Evolutionary conservation across 2,329 filamentous ascomycete species (phyloP), one percentile per base, ranked within the genome.

Genomic region (Colletotrichum sp.): DNA sequence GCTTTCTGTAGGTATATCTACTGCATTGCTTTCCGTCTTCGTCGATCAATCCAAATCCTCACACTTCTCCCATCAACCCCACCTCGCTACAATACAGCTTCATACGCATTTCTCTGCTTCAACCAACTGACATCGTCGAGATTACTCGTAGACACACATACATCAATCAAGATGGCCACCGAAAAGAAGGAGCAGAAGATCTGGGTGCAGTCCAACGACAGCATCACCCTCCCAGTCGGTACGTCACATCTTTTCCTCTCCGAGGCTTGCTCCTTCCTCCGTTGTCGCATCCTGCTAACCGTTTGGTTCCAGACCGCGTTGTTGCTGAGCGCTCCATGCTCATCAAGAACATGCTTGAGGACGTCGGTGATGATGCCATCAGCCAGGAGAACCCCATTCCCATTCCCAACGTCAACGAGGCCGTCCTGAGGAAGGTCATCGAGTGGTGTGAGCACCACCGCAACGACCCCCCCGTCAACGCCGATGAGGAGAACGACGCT

Each of bases 381-480:
- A 87, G 83, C 67, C 83, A 88, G 68, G 81, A 84, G 26, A 93
- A 96, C 83, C 90, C 94, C 4, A 96, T 99, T 69, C 96, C 97
- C 10, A 96, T 98, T 78, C 95, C 94, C 79, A 98, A 98, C 84
- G 93, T 99, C 80, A 98, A 98, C 84, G 96, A 98, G 84, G 92
- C 95, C 3, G 97, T 99, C 52, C 91, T 99, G 49, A 93, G 94
- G 85, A 99, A 99, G 88, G 97, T 99, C 36, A 93, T 99, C 81
- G 97, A 99, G 86, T 99, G 97, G 97, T 99, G 97, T 89, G 92
- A 95, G 79, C 95, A 98, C 85, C 97, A 99, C 91, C 95, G 95
- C 85, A 92, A 93, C 85, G 97, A 99, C 83, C 95, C 44, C 44
- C 44, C 97, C 52, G 90, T 93, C n/a, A 91, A 93, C 78, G 90